A percentile compares a stretch with the other conserved stretches of the same genome.
Conservation (phyloP, 2,329 filamentous ascomycete genomes). For the Ilyonectria destructans region DNA sequence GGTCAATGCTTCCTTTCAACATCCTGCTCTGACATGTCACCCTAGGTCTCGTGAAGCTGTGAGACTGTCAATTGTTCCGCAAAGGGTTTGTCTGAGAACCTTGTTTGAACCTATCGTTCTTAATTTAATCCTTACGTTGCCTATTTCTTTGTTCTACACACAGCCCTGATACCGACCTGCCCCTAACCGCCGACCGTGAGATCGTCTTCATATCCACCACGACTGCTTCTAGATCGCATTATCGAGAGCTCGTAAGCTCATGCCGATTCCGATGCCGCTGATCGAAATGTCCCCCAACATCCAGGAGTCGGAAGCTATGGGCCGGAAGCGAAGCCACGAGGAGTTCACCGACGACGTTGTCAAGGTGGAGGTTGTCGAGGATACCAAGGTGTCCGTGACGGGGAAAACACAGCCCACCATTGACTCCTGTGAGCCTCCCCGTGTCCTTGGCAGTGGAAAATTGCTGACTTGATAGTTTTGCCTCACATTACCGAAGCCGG, state of each 20-base stretch:
- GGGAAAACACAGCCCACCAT: slow-evolving; percentile 38
- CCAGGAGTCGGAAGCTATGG: slow-evolving; percentile 60
- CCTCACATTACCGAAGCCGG: slow-evolving; percentile 42
- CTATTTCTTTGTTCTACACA: slow-evolving; percentile 7
- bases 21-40: slow-evolving; percentile 19
- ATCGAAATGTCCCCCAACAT: slow-evolving; percentile 65
- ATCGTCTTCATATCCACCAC: not conserved
- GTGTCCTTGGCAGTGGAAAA: too few relatives aligned
- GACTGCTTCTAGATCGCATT: slow-evolving; percentile 14
- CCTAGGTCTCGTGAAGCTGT: slow-evolving; percentile 14
- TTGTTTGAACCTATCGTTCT: not conserved
- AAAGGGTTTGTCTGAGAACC: not conserved
- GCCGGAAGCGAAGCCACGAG: slow-evolving; percentile 64
- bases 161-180: not conserved
- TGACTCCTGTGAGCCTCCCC: slow-evolving; percentile 44
- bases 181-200: not conserved
- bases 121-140: slow-evolving; percentile 4
- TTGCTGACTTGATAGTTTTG: slow-evolving; percentile 44
- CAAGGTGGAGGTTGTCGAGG: slow-evolving; percentile 43
- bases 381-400: slow-evolving; percentile 39
- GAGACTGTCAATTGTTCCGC: slow-evolving; percentile 21
- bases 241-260: slow-evolving; percentile 15
- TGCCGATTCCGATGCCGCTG: slow-evolving; percentile 61
- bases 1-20: slow-evolving; percentile 39
- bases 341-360: slow-evolving; percentile 59